phyloP scores from a whole-genome alignment of 306 rosid genomes.

The Inga laurina region DNA sequence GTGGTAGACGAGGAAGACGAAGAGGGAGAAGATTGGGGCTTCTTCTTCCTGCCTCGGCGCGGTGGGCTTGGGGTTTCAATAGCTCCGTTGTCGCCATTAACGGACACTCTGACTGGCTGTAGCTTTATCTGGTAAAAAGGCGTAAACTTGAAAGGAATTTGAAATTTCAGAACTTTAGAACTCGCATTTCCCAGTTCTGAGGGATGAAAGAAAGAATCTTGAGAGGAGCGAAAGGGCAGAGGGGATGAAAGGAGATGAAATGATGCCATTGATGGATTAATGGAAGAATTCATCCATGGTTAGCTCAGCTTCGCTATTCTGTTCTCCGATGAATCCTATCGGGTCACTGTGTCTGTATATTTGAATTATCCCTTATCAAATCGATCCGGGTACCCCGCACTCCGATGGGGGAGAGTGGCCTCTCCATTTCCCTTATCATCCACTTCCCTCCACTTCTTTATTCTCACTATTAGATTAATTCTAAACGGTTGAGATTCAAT shows the following conservation, averaged over 20 bases:
- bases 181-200: slow-evolving; percentile 5
- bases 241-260: slow-evolving; percentile 41
- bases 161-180: not conserved
- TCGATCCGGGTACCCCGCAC: not conserved
- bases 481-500: too few relatives aligned
- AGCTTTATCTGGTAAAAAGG: not conserved
- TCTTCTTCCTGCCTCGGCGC: slow-evolving; percentile 70
- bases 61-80: slow-evolving; percentile 43
- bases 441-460: too few relatives aligned
- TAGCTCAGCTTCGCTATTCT: not conserved
- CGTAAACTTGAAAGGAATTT: not conserved
- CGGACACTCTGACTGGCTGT: not conserved
- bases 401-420: not conserved
- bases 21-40: slow-evolving; percentile 31
- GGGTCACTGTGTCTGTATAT: not conserved
- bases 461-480: too few relatives aligned
- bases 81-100: not conserved
- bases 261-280: slow-evolving; percentile 55
- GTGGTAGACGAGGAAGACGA: slow-evolving; percentile 23
- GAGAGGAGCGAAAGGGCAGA: slow-evolving; percentile 24
- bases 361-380: not conserved
- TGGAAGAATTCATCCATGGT: slow-evolving; percentile 54
- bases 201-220: slow-evolving; percentile 29
- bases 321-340: slow-evolving; percentile 18
- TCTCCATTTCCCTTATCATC: too few relatives aligned